Base-by-base conservation (phyloP, 257 asterid species). In the Plantago major region DNA sequence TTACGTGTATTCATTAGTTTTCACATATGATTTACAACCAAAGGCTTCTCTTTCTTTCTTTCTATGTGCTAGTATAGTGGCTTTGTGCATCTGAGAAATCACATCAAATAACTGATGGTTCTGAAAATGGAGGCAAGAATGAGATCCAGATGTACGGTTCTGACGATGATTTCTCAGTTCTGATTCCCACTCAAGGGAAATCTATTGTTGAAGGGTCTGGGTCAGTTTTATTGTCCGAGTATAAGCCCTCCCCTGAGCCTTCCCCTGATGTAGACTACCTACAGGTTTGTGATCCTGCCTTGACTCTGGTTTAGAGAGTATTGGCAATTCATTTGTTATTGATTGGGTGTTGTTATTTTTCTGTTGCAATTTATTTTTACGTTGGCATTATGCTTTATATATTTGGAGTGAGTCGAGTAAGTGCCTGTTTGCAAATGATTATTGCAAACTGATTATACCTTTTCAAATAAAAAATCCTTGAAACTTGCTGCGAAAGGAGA, bases 21-120 rank as follows among this genome's bases (percentile, higher is more conserved):
- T 85, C 92, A 80, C 85, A 79, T 78, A 87, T 90, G 81, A 90
- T 90, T 91, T 86, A 88, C 94, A 85, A 79, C 81, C 90, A 82
- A 85, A 88, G 82, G 75, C 71, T 74, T 82, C 81, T n/a, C n/a
- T n/a, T n/a, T n/a, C n/a, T n/a, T 82, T 78, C 73, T 82, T 78
- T 81, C 68, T 81, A 57, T 81, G 87, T 81, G 87, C 82, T 81
- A 76, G 73, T 81, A 73, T 78, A 81, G 87, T 73, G 82, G 87
- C 78, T 72, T 70, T 70, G 74, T 58, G 87, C 84, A 51, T 51
- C 18, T 18, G 56, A 51, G 56, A 51, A 51, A 51, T 51, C 56
- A 51, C 30, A 51, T 51, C 22, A 47, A n/a, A 47, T 3, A 30
- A 30, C 37, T 30, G 37, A 30, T 5, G 37, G 37, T 30, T 5